Base-by-base conservation (phyloP, 148 eudicot genomes). In the Camellia japonica region DNA sequence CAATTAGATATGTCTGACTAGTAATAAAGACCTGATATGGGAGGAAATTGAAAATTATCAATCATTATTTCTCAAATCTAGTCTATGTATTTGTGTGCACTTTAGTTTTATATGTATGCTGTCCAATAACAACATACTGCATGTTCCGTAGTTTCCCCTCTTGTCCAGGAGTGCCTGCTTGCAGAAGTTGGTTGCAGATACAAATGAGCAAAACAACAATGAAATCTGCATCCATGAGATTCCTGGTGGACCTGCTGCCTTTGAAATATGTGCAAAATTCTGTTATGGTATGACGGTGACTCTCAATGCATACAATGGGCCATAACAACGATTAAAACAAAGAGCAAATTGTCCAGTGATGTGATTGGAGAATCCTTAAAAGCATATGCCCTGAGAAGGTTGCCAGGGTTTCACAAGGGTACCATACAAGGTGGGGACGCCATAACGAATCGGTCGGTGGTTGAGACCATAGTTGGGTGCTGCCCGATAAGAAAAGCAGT, bases 81-180 rank as follows among this genome's bases (percentile, higher is more conserved):
- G 69, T 44, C 20, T 23, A 38, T 76, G 51, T 59, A 46, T 62
- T 19, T 62, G 56, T 43, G 55, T 19, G 9, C 56, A 2, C 59
- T 64, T 77, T 47, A 8, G 7, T 65, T 13, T 15, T 55, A 65
- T 76, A 12, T 47, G 6, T 74, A 38, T 55, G 9, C n/a, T 20
- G 1, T 60, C 65, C 30, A 56, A 46, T n/a, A 52, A 38, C 54
- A n/a, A 68, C 23, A 18, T 55, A 18, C 30, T 65, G 6, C 47
- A 19, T 20, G 4, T 61, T 72, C 10, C 85, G 76, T 81, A 95
- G 97, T 95, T 91, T 73, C 98, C 98, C 1, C 92, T 95, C 55
- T 79, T 95, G 77, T 95, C 98, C 59, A 95, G 91, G 84, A 91
- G 98, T 83, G 91, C 91, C 20, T 90, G 88, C 55, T 82, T 95